These are phyloP conservation scores for Colletotrichum caudatum DNA, from an alignment of 2,329 filamentous ascomycete genomes.

Conservation along the genomic window DNA sequence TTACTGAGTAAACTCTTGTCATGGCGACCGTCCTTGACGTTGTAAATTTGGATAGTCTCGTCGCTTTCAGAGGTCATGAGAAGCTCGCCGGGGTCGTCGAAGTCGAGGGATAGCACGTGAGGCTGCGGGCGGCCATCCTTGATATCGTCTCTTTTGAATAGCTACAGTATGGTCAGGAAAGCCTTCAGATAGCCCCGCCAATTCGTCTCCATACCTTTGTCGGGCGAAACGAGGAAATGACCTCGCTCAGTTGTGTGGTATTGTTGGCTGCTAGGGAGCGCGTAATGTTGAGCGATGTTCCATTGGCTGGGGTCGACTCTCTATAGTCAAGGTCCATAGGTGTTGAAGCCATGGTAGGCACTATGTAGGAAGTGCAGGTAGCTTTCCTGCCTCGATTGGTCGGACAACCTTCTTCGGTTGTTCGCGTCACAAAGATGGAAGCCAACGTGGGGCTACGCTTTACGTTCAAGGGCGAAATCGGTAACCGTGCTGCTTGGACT, in stretches of 20 bases:
- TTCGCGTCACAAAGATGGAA: not conserved
- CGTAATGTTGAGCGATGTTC: constrained; percentile 62
- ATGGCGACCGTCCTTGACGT: constrained; percentile 88
- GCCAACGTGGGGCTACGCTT: not conserved
- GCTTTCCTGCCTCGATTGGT: constrained; percentile 7
- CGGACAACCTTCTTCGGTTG: not conserved
- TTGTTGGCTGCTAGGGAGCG: constrained; percentile 59
- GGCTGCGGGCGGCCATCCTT: constrained; percentile 66
- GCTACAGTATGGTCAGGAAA: constrained; percentile 51
- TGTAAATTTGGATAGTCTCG: constrained; percentile 95
- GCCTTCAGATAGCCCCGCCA: not conserved
- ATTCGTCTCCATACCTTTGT: constrained; percentile 71
- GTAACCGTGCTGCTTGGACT: not conserved
- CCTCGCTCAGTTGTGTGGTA: constrained; percentile 78
- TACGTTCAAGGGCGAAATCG: not conserved
- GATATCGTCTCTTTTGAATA: constrained; percentile 70
- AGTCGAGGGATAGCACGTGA: constrained; percentile 90
- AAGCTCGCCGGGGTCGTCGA: constrained; percentile 94
- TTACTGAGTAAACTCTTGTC: constrained; percentile 93
- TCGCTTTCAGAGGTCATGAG: constrained; percentile 93
- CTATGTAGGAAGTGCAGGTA: not conserved
- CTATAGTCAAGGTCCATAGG: constrained; percentile 69
- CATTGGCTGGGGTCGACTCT: constrained; percentile 56
- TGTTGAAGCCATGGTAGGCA: constrained; percentile 60
- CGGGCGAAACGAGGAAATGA: constrained; percentile 82